phyloP scores from a whole-genome alignment of 73 alveolate genomes.

The Tetrahymena thermophila region DNA sequence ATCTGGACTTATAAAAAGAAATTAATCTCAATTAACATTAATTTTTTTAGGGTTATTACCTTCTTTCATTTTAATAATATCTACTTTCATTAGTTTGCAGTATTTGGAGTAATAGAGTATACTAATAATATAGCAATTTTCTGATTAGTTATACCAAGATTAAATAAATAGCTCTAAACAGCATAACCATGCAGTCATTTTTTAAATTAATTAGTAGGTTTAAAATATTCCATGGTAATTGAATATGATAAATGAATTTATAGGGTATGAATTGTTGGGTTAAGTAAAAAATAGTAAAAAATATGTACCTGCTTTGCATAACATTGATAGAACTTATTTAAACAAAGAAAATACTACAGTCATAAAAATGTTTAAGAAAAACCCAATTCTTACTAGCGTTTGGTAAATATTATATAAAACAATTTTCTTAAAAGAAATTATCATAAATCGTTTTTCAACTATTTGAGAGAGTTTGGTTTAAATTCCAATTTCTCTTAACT shows the following conservation, averaged over 20 bases:
- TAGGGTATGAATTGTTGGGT: not conserved
- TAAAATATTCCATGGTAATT: not conserved
- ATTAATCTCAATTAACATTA: not conserved
- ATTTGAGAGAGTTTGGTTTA: too few species aligned
- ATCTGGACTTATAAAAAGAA: not conserved
- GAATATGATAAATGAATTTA: not conserved
- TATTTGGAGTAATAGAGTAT: not conserved
- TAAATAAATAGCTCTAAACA: not conserved
- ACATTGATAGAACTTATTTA: not conserved
- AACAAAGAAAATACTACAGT: not conserved
- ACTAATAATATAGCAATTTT: too few species aligned
- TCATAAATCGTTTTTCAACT: too few species aligned
- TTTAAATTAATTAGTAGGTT: too few species aligned
- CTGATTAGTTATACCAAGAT: not conserved
- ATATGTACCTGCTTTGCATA: not conserved
- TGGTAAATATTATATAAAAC: not conserved
- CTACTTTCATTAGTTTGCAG: not conserved
- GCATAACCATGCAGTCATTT: not conserved
- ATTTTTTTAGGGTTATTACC: not conserved
- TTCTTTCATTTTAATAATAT: not conserved
- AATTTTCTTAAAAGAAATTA: too few species aligned
- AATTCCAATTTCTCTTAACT: too few species aligned
- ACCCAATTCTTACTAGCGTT: not conserved
- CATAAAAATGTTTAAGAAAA: not conserved
- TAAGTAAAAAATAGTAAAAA: not conserved